A percentile compares a stretch with the other conserved stretches of the same genome.
These are phyloP conservation scores for Leccinum broughii DNA, from an alignment of 768 basidiomycete species.

Conservation along the genomic window DNA sequence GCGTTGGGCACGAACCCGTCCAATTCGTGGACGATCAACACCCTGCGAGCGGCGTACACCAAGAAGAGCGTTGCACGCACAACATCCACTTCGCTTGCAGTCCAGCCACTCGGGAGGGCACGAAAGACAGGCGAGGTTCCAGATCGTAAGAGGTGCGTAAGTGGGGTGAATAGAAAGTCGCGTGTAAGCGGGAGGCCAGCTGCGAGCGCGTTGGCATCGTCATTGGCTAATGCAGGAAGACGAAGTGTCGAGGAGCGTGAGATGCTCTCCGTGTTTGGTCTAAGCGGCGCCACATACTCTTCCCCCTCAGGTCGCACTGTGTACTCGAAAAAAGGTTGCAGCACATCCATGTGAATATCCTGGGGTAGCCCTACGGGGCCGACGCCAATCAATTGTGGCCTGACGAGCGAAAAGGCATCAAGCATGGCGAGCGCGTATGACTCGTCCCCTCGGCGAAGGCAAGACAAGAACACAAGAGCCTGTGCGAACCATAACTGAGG, in stretches of 20 bases:
- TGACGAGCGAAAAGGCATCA: slow-evolving; percentile 18
- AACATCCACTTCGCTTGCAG: slow-evolving; percentile 76
- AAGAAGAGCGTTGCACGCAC: slow-evolving; percentile 68
- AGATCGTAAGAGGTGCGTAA: slow-evolving; percentile 82
- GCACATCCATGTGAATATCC: slow-evolving; percentile 29
- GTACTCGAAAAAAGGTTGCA: slow-evolving; percentile 58
- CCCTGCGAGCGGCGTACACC: slow-evolving; percentile 48
- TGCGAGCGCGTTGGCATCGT: neutral
- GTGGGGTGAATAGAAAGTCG: slow-evolving; percentile 69
- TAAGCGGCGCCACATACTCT: slow-evolving; percentile 51
- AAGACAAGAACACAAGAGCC: slow-evolving; percentile 53
- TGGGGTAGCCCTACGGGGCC: slow-evolving; percentile 23
- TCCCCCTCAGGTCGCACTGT: slow-evolving; percentile 43
- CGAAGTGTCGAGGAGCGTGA: slow-evolving; percentile 55
- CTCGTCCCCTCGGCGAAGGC: slow-evolving; percentile 77
- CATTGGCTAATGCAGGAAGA: slow-evolving; percentile 17
- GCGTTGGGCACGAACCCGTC: slow-evolving; percentile 29
- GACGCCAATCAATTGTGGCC: slow-evolving; percentile 17
- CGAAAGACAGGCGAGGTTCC: slow-evolving; percentile 71
- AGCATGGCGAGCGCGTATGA: slow-evolving; percentile 47
- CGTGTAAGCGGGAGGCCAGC: slow-evolving; percentile 47
- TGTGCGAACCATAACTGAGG: slow-evolving; percentile 68
- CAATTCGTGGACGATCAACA: slow-evolving; percentile 45
- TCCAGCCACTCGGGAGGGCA: slow-evolving; percentile 67
- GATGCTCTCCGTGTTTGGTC: slow-evolving; percentile 55